Evolutionary conservation across 768 basidiomycete genomes (phyloP).

Genomic region (Leccinum variicolor): DNA sequence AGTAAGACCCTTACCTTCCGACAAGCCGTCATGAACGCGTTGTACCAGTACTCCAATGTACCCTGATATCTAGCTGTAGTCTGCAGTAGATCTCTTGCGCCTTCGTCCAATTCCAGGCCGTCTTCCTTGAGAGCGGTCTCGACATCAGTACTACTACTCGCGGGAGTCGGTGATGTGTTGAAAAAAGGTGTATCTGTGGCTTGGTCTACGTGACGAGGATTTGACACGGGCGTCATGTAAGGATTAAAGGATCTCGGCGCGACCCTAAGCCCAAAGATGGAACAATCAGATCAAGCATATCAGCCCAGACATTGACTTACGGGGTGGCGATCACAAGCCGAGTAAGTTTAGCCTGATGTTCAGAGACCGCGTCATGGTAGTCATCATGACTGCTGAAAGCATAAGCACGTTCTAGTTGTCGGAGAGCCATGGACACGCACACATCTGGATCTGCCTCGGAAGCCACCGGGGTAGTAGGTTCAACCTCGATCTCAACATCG

Average conservation of each 20-base stretch:
- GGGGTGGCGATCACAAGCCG: conserved; percentile 12
- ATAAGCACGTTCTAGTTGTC: neutral
- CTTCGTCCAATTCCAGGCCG: neutral
- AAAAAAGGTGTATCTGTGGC: neutral
- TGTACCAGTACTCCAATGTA: conserved; percentile 8
- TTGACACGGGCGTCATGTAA: conserved; percentile 26
- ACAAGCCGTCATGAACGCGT: conserved; percentile 9
- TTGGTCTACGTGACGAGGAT: conserved; percentile 13
- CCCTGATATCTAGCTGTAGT: conserved; percentile 16
- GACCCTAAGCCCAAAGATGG: conserved; percentile 1
- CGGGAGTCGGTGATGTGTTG: conserved; percentile 6
- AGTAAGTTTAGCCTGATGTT: neutral
- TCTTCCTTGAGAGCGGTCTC: neutral
- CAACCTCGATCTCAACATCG: neutral
- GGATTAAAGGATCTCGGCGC: conserved; percentile 19
- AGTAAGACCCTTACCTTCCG: conserved; percentile 6
- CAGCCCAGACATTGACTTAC: conserved; percentile 8
- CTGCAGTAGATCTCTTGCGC: conserved; percentile 10
- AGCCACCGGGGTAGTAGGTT: neutral
- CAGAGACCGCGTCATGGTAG: neutral
- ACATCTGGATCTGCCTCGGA: conserved; percentile 1
- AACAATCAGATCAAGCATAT: neutral
- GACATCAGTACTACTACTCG: neutral
- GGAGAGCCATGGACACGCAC: conserved; percentile 7
- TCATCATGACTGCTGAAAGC: neutral